Evolutionary conservation across 2,329 filamentous ascomycete genomes (phyloP).

Genomic region (Lachnellula hyalina): DNA sequence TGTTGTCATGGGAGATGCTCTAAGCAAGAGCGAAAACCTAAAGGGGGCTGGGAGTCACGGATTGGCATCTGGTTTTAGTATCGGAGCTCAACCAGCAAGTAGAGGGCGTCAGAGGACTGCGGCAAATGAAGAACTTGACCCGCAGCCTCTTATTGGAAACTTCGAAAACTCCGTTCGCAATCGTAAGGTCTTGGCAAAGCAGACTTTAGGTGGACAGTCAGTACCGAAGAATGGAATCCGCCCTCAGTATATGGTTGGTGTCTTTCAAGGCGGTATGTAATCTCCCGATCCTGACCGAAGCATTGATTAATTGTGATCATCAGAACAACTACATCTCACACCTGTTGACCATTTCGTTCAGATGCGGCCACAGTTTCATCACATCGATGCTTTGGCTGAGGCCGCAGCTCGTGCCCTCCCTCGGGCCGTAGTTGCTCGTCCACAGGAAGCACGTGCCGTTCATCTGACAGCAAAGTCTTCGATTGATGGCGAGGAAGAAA

Average conservation of each 20-base stretch:
- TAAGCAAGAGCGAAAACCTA: conserved; percentile 48
- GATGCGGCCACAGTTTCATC: conserved; percentile 86
- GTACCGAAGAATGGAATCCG: conserved; percentile 57
- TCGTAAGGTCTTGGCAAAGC: conserved; percentile 68
- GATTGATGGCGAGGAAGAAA: conserved; percentile 58
- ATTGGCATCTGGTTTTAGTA: conserved; percentile 67
- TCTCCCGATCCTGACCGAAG: neutral
- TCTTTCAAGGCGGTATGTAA: conserved; percentile 73
- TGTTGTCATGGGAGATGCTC: conserved; percentile 72
- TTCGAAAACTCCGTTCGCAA: conserved; percentile 65
- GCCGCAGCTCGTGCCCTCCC: conserved; percentile 42
- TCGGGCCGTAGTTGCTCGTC: conserved; percentile 9
- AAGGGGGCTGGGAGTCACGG: conserved; percentile 63
- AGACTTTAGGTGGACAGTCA: conserved; percentile 81
- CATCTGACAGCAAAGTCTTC: conserved; percentile 82
- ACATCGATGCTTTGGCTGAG: conserved; percentile 80
- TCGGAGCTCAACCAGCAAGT: conserved; percentile 40
- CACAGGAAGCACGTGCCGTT: conserved; percentile 64
- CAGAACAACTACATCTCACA: conserved; percentile 82
- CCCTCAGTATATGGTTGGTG: conserved; percentile 76
- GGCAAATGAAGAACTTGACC: conserved; percentile 42
- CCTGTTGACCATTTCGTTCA: conserved; percentile 79
- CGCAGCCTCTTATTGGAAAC: conserved; percentile 40
- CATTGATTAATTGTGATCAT: conserved; percentile 3
- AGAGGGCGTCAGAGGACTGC: conserved; percentile 36